Evolutionary conservation across 2,329 filamentous ascomycete genomes (phyloP), one percentile per base, ranked within the genome.

Genomic region (Rhynchosporium secalis): DNA sequence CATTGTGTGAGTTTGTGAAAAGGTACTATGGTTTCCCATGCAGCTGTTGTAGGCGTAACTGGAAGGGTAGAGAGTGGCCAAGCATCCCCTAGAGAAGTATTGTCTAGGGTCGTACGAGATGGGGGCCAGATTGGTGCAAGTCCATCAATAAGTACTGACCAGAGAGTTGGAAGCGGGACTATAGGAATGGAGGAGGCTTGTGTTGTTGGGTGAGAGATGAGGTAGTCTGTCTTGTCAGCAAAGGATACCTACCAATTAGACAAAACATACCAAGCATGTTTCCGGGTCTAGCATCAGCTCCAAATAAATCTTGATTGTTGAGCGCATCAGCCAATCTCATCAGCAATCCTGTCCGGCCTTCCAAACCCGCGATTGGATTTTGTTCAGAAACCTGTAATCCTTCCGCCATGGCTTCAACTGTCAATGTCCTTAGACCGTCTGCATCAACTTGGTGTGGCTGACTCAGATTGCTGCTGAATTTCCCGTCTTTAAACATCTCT

Each of bases 1-100:
- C 93, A 97, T 76, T 96, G 92, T 0, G 92, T 96, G 41, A 96
- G 83, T 77, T 96, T 96, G 80, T 97, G 93, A 79, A 96, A 96
- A 0, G 92, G 92, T 10, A 94, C 85, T 70, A 96, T 94, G 69
- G 83, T 88, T 74, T 94, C 90, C 89, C 89, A 92, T 0, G 86
- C 82, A 67, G 86, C 80, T 6, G 83, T 83, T 65, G 75, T 61
- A 57, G 75, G 70, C 33, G 72, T 62, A 13, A 70, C 68, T 10
- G 92, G 92, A 85, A 98, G 91, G 38, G 87, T 85, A 10, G 84
- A 86, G 77, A 93, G 96, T 0, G 89, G 90, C 95, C 95, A 99
- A 29, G 95, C 94, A 73, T 99, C 95, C 60, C 95, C 95, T 15
- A 99, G 85, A 0, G 92, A 86, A 33, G 91, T 83, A 1, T 92